Conservation (phyloP, 306 rosid genomes). For the Sesbania bispinosa region DNA sequence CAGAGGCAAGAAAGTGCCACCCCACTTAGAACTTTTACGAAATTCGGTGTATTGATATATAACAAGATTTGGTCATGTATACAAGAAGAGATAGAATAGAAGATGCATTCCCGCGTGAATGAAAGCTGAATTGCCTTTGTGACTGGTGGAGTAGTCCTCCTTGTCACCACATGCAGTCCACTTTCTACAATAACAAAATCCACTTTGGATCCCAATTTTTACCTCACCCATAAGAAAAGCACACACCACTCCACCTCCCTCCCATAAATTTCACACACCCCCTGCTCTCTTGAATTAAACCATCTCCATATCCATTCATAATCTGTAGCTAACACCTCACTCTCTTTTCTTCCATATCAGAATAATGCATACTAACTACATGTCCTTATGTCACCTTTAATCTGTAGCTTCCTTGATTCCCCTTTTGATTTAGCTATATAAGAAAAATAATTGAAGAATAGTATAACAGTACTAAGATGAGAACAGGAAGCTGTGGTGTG, state of each 20-base stretch:
- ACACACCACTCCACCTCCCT: constrained; percentile 51
- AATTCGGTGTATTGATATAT: too few relatives aligned
- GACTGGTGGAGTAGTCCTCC: constrained; percentile 71
- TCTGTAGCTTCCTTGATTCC: too few relatives aligned
- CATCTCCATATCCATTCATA: constrained; percentile 14
- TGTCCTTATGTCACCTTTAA: too few relatives aligned
- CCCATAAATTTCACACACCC: constrained; percentile 53
- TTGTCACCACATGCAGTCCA: constrained; percentile 99
- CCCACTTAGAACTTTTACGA: constrained; percentile 46
- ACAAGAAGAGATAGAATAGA: too few relatives aligned
- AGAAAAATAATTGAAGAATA: too few relatives aligned
- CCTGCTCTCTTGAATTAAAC: neutral
- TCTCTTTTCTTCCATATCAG: constrained; percentile 13
- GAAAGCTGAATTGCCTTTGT: constrained; percentile 84
- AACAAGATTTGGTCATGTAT: too few relatives aligned
- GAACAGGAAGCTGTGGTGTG: constrained; percentile 72
- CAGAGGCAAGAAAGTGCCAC: constrained; percentile 61
- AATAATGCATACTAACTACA: too few relatives aligned
- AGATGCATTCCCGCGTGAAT: too few relatives aligned
- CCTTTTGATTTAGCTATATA: too few relatives aligned
- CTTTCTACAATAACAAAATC: constrained; percentile 92
- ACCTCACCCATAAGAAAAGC: constrained; percentile 97
- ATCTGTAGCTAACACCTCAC: too few relatives aligned
- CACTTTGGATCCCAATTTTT: constrained; percentile 77
- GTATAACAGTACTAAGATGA: too few relatives aligned